phyloP scores from a whole-genome alignment of 148 eudicot genomes.

The Fallopia convolvulus region DNA sequence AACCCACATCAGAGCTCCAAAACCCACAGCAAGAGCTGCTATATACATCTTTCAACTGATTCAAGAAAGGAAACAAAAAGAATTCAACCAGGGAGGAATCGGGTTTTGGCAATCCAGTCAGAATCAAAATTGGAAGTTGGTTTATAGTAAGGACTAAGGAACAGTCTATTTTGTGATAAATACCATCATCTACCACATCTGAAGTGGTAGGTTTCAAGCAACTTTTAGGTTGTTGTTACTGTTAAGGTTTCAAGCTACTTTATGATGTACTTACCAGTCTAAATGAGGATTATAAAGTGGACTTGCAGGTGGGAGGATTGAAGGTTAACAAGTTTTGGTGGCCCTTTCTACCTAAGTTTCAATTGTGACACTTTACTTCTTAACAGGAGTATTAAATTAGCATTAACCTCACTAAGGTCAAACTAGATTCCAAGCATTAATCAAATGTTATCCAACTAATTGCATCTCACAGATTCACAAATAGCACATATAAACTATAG shows the following conservation, averaged over 20 bases:
- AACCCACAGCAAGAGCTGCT: conserved; percentile 12
- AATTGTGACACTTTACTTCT: not conserved
- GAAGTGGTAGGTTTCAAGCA: not conserved
- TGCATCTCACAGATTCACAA: no score
- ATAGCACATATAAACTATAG: not conserved
- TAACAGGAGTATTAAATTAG: not conserved
- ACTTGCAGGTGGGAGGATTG: not conserved
- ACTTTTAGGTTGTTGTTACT: not conserved
- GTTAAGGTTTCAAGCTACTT: not conserved
- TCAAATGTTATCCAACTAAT: no score
- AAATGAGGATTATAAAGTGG: not conserved
- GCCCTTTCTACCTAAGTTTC: not conserved
- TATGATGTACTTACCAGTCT: not conserved
- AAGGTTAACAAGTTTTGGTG: not conserved
- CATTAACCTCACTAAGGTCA: not conserved
- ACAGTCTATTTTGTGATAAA: not conserved
- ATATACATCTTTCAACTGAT: conserved; percentile 14
- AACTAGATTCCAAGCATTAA: no score
- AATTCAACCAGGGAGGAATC: not conserved
- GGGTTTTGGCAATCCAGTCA: not conserved
- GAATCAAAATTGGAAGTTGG: not conserved
- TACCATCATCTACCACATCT: not conserved
- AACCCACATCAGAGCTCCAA: conserved; percentile 17
- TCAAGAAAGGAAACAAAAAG: not conserved
- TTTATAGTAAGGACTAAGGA: not conserved